Evolutionary conservation across 371 early-diverging fungal species (phyloP).

Genomic region (Rhizopus arrhizus): DNA sequence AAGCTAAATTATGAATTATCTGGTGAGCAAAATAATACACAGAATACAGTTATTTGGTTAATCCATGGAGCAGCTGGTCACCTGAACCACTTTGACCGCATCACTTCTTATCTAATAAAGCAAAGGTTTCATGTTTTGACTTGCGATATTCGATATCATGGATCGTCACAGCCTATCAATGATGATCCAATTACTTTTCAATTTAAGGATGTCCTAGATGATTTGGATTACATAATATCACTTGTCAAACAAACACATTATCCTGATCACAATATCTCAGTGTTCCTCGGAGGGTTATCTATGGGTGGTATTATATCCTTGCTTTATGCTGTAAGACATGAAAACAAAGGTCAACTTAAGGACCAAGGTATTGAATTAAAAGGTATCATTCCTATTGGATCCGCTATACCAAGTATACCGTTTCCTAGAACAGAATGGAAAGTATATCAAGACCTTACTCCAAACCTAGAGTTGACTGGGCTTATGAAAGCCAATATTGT

Average conservation of each 20-base stretch:
- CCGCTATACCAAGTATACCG: slow-evolving; percentile 25
- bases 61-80: slow-evolving; percentile 49
- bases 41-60: slow-evolving; percentile 19
- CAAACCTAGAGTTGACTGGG: slow-evolving; percentile 16
- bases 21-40: slow-evolving; percentile 10
- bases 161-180: slow-evolving; percentile 28
- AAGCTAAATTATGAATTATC: slow-evolving; percentile 10
- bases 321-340: slow-evolving; percentile 12
- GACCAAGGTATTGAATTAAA: slow-evolving; percentile 11
- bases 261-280: background rate
- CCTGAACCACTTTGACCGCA: slow-evolving; percentile 30
- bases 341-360: background rate
- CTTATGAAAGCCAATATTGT: slow-evolving; percentile 23
- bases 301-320: slow-evolving; percentile 48
- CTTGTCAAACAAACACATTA: slow-evolving; percentile 19
- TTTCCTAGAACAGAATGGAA: slow-evolving; percentile 36
- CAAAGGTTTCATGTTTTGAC: slow-evolving; percentile 33
- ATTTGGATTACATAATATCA: slow-evolving; percentile 22
- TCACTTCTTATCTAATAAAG: slow-evolving; percentile 16
- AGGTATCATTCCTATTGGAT: slow-evolving; percentile 33
- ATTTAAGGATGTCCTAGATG: slow-evolving; percentile 25
- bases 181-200: slow-evolving; percentile 1
- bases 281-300: slow-evolving; percentile 42
- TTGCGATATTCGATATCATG: slow-evolving; percentile 41
- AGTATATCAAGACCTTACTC: slow-evolving; percentile 13